phyloP scores from a whole-genome alignment of 768 basidiomycete genomes.

The Leccinum uliginosum region DNA sequence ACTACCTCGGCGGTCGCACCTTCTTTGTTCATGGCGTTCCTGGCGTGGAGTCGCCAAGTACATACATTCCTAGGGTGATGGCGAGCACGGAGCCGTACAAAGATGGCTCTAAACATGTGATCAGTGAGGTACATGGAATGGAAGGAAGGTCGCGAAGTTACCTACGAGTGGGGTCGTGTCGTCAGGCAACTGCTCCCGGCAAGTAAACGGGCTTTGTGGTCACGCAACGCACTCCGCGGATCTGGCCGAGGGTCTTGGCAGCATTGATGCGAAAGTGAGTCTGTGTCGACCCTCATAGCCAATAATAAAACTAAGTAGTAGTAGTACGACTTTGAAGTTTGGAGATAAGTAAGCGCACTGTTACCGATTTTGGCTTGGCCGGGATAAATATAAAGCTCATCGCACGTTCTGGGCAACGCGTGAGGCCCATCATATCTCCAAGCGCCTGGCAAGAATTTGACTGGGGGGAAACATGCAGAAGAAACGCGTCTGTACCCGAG shows the following conservation, averaged over 20 bases:
- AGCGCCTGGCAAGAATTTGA: background rate
- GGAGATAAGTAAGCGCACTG: conserved; percentile 10
- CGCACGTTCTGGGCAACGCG: conserved; percentile 1
- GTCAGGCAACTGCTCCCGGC: conserved; percentile 2
- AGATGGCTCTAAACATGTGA: conserved; percentile 3
- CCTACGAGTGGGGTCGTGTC: background rate
- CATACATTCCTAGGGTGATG: conserved; percentile 10
- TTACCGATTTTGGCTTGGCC: background rate
- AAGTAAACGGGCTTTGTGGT: conserved; percentile 4
- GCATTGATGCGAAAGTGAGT: conserved; percentile 2
- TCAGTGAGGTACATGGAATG: conserved; percentile 12
- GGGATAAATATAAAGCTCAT: background rate
- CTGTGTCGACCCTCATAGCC: conserved; percentile 13
- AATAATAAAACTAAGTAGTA: background rate
- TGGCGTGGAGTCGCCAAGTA: conserved; percentile 4
- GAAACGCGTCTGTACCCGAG: background rate
- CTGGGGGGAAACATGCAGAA: background rate
- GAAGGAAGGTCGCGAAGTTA: conserved; percentile 7
- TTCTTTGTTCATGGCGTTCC: conserved; percentile 7
- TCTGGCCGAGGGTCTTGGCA: conserved; percentile 6
- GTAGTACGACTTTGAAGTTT: conserved; percentile 1
- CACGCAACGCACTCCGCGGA: conserved; percentile 18
- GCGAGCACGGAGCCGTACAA: conserved; percentile 4
- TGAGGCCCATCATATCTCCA: conserved; percentile 1
- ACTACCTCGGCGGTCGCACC: conserved; percentile 15